Conservation (phyloP, 164 flowering plant genomes). For the Umbilicus rupestris region DNA sequence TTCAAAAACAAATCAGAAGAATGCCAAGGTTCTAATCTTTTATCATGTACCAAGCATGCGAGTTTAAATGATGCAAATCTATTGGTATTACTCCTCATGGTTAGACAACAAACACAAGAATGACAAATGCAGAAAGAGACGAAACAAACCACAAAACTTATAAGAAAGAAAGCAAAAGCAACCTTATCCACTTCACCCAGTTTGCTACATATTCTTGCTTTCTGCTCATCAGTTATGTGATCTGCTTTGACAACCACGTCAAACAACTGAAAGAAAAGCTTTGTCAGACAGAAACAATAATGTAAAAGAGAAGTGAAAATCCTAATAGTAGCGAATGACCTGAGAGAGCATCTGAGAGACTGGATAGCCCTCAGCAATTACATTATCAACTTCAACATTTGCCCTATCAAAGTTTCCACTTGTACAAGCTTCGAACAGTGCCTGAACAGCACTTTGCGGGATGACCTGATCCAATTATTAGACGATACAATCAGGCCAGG, state of each 20-base stretch:
- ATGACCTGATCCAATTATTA: conserved; percentile 43
- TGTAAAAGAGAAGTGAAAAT: not conserved
- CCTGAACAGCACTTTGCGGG: conserved; percentile 54
- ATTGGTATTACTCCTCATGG: not conserved
- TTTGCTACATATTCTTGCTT: conserved; percentile 78
- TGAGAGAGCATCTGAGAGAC: conserved; percentile 87
- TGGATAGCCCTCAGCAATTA: conserved; percentile 92
- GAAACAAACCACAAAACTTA: not conserved
- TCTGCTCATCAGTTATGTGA: conserved; percentile 80
- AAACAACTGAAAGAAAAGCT: conserved; percentile 44
- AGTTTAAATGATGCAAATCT: not conserved
- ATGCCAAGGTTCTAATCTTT: not conserved
- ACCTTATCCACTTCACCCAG: conserved; percentile 91
- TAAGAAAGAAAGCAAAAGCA: conserved; percentile 2
- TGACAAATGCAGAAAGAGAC: not conserved
- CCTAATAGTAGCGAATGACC: conserved; percentile 26
- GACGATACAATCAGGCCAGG: not conserved
- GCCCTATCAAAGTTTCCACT: conserved; percentile 81
- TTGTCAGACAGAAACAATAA: conserved; percentile 12
- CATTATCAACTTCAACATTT: conserved; percentile 63
- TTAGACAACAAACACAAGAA: not conserved
- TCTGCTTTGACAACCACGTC: conserved; percentile 67
- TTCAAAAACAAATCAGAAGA: not conserved
- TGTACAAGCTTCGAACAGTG: conserved; percentile 60
- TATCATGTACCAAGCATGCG: not conserved